phyloP scores from a whole-genome alignment of 2,329 filamentous ascomycete genomes.

The Hirsutella rhossiliensis region DNA sequence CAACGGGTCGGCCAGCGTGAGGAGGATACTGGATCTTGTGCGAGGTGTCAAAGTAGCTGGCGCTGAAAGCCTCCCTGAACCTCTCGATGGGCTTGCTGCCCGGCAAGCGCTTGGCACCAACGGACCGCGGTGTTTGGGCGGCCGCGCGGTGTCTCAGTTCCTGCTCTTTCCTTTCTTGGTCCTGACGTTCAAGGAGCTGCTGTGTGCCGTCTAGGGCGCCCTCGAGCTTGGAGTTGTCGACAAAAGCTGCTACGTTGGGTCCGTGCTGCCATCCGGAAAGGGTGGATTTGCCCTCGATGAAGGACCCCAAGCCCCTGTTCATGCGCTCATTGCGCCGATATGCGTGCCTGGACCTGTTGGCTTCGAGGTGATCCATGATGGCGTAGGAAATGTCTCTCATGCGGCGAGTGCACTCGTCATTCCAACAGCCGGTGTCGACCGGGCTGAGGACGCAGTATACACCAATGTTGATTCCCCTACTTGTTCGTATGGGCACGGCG shows the following conservation, averaged over 20 bases:
- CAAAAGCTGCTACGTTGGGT: conserved; percentile 1
- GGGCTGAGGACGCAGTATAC: conserved; percentile 18
- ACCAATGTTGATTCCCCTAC: conserved; percentile 28
- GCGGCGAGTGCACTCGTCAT: conserved; percentile 11
- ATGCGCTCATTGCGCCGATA: conserved; percentile 22
- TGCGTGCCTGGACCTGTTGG: conserved; percentile 11
- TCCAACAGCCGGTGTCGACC: conserved; percentile 12
- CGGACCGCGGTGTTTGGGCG: background rate
- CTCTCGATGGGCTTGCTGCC: background rate
- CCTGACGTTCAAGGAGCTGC: conserved; percentile 2
- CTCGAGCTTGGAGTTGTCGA: conserved; percentile 4
- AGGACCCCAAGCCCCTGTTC: conserved; percentile 21
- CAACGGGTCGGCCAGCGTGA: too few species aligned
- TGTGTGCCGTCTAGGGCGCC: conserved; percentile 7
- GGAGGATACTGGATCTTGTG: background rate
- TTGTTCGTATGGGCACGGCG: conserved; percentile 26
- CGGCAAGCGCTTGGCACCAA: background rate
- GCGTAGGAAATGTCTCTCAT: conserved; percentile 16
- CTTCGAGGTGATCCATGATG: conserved; percentile 24
- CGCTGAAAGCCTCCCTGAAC: background rate
- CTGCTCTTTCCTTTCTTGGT: background rate
- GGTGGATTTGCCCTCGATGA: conserved; percentile 20
- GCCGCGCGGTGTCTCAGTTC: background rate
- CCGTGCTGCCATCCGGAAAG: conserved; percentile 12
- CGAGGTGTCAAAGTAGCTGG: background rate